Percentiles rank a stretch among this genome's conserved stretches.
These are phyloP conservation scores for Poa annua DNA, from an alignment of 176 grass and related monocot genomes.

Conservation along the genomic window DNA sequence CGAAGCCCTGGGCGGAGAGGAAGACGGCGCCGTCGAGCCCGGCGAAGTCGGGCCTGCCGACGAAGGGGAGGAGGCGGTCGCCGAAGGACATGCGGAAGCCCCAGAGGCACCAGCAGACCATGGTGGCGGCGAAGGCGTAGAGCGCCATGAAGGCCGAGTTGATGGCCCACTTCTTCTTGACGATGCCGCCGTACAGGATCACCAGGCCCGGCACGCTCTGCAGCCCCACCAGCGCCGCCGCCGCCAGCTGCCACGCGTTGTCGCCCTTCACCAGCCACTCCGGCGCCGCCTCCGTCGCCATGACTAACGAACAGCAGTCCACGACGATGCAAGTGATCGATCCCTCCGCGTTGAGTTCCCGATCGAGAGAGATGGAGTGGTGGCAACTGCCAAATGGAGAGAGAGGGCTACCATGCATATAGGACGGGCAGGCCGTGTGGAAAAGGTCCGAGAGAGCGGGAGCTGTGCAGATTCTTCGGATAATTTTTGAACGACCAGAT, in stretches of 20 bases:
- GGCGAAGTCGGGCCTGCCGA: conserved; percentile 58
- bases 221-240: conserved; percentile 77
- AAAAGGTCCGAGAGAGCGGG: conserved; percentile 35
- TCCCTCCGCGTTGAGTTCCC: neutral
- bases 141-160: conserved; percentile 93
- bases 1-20: conserved; percentile 63
- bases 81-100: conserved; percentile 89
- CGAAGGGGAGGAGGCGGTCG: conserved; percentile 54
- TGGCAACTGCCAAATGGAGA: conserved; percentile 2
- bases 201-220: conserved; percentile 74
- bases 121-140: conserved; percentile 75
- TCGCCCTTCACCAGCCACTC: conserved; percentile 81
- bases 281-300: conserved; percentile 56
- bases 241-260: conserved; percentile 79
- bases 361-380: conserved; percentile 2
- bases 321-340: conserved; percentile 10
- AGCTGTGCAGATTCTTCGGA: conserved; percentile 34
- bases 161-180: conserved; percentile 91
- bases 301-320: neutral
- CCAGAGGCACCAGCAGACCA: conserved; percentile 71
- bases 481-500: neutral
- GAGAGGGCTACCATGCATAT: conserved; percentile 9
- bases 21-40: conserved; percentile 47
- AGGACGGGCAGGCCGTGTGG: conserved; percentile 3
- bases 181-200: conserved; percentile 73